phyloP scores from a whole-genome alignment of 768 basidiomycete genomes.

The Scleroderma citrinum region DNA sequence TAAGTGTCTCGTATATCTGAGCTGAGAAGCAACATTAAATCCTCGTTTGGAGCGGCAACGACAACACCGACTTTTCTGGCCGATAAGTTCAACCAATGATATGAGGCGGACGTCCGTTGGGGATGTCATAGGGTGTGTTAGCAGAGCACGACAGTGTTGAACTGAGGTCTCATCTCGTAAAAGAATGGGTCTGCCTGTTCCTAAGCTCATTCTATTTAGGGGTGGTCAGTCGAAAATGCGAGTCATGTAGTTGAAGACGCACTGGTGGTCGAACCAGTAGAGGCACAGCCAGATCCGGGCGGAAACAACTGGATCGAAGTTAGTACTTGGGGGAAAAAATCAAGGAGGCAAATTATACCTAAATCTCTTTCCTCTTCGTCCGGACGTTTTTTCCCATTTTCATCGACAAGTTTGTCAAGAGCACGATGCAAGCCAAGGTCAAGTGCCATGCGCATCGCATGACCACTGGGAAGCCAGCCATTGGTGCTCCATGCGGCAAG shows the following conservation, averaged over 20 bases:
- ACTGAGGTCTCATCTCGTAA: constrained; percentile 87
- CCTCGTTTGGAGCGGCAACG: background rate
- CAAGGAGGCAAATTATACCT: constrained; percentile 38
- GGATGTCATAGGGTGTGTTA: constrained; percentile 82
- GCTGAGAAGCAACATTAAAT: constrained; percentile 39
- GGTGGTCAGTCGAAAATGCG: constrained; percentile 9
- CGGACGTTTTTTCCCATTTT: constrained; percentile 52
- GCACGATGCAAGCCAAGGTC: constrained; percentile 92
- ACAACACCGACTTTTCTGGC: constrained; percentile 70
- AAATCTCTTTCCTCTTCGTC: constrained; percentile 86
- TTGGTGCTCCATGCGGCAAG: constrained; percentile 92
- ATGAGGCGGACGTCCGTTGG: constrained; percentile 87
- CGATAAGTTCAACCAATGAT: constrained; percentile 84
- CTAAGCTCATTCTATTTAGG: constrained; percentile 71
- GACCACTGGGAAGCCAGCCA: constrained; percentile 92
- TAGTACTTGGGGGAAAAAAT: background rate
- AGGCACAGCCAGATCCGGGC: constrained; percentile 92
- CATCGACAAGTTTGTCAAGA: constrained; percentile 83
- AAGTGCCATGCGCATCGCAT: constrained; percentile 93
- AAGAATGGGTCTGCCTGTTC: constrained; percentile 86
- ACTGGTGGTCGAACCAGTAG: constrained; percentile 97
- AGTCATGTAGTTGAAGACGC: constrained; percentile 21
- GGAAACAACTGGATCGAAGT: constrained; percentile 61
- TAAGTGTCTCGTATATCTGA: constrained; percentile 88
- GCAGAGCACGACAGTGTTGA: constrained; percentile 72